A percentile compares a stretch with the other conserved stretches of the same genome.
Conservation (phyloP, 1,139 yeast genomes). For the Hemisphaericaspora subhashii region DNA sequence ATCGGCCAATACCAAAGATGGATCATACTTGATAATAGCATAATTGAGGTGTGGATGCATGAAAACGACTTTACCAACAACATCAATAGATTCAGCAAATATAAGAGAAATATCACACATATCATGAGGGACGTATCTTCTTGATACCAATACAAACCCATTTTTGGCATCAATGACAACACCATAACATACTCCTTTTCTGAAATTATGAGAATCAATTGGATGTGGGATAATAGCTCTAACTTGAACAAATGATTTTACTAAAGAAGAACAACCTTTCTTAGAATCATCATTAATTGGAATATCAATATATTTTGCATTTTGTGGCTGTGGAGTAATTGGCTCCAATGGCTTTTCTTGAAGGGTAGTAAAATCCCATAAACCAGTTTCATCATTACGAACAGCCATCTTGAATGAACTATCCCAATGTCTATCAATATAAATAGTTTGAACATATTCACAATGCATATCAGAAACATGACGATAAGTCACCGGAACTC, state of each 20-base stretch:
- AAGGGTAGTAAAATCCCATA: slow-evolving; percentile 79
- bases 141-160: slow-evolving; percentile 79
- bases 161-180: slow-evolving; percentile 75
- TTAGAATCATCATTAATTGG: slow-evolving; percentile 52
- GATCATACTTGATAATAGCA: slow-evolving; percentile 83
- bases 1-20: slow-evolving; percentile 49
- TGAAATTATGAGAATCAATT: slow-evolving; percentile 70
- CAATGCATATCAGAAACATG: slow-evolving; percentile 82
- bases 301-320: slow-evolving; percentile 70
- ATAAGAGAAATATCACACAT: slow-evolving; percentile 75
- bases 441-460: slow-evolving; percentile 60
- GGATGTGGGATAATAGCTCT: slow-evolving; percentile 65
- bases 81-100: slow-evolving; percentile 81
- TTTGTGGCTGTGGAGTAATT: slow-evolving; percentile 45
- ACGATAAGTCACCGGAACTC: slow-evolving; percentile 71
- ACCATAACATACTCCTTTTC: slow-evolving; percentile 68
- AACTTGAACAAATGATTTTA: slow-evolving; percentile 65
- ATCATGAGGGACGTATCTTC: slow-evolving; percentile 82
- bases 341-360: slow-evolving; percentile 65
- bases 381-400: slow-evolving; percentile 78
- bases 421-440: slow-evolving; percentile 85
- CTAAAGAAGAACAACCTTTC: slow-evolving; percentile 52
- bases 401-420: slow-evolving; percentile 69
- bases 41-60: slow-evolving; percentile 88
- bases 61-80: slow-evolving; percentile 79